phyloP scores from a whole-genome alignment of 495 filamentous ascomycete genomes.

The Aspergillus mulundensis region DNA sequence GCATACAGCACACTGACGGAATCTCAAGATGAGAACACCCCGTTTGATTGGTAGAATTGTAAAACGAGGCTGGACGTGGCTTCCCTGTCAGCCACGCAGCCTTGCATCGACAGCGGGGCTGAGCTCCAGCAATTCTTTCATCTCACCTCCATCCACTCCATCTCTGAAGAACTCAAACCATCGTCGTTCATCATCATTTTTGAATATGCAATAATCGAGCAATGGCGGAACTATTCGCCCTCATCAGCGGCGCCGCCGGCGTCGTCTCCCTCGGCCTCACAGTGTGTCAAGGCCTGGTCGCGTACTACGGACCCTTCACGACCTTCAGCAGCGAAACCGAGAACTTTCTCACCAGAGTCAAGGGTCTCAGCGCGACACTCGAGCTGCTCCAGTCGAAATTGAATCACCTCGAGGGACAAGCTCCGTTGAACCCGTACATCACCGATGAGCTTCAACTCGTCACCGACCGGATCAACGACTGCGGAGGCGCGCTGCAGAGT shows the following conservation, averaged over 20 bases:
- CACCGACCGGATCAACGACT: not conserved
- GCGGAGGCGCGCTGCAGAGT: not conserved
- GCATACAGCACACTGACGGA: no score
- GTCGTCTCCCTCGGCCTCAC: conserved; percentile 26
- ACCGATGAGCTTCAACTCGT: not conserved
- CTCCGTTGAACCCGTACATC: no score
- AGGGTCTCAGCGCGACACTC: not conserved
- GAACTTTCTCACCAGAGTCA: not conserved
- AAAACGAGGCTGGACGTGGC: no score
- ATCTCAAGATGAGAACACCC: no score
- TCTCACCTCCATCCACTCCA: no score
- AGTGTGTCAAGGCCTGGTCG: conserved; percentile 18
- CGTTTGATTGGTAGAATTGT: no score
- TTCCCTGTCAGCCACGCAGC: no score
- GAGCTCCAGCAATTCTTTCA: no score
- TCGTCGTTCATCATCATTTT: no score
- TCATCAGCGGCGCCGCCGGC: conserved; percentile 17
- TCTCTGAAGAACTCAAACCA: no score
- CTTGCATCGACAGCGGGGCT: no score
- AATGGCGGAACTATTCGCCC: conserved; percentile 27
- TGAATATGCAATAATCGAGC: no score
- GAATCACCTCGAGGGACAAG: not conserved
- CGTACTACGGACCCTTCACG: conserved; percentile 19
- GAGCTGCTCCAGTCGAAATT: not conserved
- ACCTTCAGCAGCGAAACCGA: not conserved